Base-by-base conservation (phyloP, 805 yeast genomes). In the Lipomyces sp. region DNA sequence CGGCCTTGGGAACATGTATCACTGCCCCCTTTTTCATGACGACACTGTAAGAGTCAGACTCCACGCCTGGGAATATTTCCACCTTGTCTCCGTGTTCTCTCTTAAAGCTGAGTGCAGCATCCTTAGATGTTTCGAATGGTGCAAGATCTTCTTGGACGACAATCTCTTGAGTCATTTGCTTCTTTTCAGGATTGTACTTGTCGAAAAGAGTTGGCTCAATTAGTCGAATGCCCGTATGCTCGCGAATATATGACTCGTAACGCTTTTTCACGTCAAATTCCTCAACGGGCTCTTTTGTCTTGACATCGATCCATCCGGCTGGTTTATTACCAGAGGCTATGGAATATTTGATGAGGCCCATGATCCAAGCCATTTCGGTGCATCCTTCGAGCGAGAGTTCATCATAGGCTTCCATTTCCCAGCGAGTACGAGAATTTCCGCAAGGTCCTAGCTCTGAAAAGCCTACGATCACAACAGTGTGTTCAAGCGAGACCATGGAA, bases 361-460 rank as follows among this genome's bases (percentile, higher is more conserved):
- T 94, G 74, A 94, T 92, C 98, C 98, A 94, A 62, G 99, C 98
- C 96, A 94, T 92, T 82, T 94, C 98, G 77, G 94, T 89, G 76
- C 97, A 89, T 77, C 98, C 98, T 81, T 94, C 99, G 74, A 94
- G 82, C 6, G 97, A 92, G 80, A 94, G 94, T 77, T 90, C 92
- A 75, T 98, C 98, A 68, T 79, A 73, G 57, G 97, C 90, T 82
- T 94, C 99, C 96, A 94, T 94, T 80, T 95, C 98, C 99, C 99
- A 94, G 85, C 99, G 88, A 64, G 99, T 94, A 86, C 98, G 90
- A 51, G 99, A 82, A 78, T 93, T 92, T 86, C 99, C 99, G 97
- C 97, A 95, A 76, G 99, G 99, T 78, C 97, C 95, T 73, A 94
- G 98, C 82, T 94, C 99, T 70, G 97, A 83, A 83, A 93, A 94